These are phyloP conservation scores for Aspergillus bombycis DNA, from an alignment of 2,329 filamentous ascomycete genomes.

Conservation along the genomic window DNA sequence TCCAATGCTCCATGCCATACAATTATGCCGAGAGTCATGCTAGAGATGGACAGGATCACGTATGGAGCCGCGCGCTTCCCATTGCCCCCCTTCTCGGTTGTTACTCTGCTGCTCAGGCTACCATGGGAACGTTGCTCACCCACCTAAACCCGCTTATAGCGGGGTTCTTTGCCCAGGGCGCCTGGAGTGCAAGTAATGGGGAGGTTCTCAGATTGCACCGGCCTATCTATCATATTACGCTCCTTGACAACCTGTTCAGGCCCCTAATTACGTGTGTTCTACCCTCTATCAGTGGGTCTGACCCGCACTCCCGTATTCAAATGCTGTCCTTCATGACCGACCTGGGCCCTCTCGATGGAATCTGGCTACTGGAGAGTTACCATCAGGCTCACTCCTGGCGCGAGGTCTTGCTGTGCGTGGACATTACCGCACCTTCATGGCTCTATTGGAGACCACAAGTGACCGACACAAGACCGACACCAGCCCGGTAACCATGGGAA, in stretches of 20 bases:
- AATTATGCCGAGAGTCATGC: not conserved
- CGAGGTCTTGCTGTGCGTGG: conserved; percentile 3
- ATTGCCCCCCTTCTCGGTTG: not conserved
- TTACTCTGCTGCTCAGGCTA: not conserved
- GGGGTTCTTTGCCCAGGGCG: not conserved
- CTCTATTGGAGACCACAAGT: too few species aligned
- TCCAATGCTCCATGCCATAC: conserved; percentile 2
- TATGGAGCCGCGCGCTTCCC: conserved; percentile 1
- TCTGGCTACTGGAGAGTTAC: conserved; percentile 13
- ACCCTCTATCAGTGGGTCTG: conserved; percentile 6
- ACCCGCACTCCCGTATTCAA: conserved; percentile 1
- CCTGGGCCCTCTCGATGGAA: conserved; percentile 6
- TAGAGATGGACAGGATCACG: not conserved
- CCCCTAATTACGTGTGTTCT: conserved; percentile 10
- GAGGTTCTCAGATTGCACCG: not conserved
- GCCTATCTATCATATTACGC: conserved; percentile 6
- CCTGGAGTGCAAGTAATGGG: conserved; percentile 6
- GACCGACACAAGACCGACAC: not conserved
- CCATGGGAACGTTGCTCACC: not conserved
- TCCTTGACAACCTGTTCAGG: conserved; percentile 6
- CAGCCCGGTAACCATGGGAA: conserved; percentile 1
- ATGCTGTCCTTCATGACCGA: conserved; percentile 14
- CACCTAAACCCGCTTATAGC: too few species aligned
- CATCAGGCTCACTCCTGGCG: not conserved
- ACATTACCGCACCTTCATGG: not conserved